phyloP scores from a whole-genome alignment of 2,329 filamentous ascomycete genomes.

The Aspergillus sp. region DNA sequence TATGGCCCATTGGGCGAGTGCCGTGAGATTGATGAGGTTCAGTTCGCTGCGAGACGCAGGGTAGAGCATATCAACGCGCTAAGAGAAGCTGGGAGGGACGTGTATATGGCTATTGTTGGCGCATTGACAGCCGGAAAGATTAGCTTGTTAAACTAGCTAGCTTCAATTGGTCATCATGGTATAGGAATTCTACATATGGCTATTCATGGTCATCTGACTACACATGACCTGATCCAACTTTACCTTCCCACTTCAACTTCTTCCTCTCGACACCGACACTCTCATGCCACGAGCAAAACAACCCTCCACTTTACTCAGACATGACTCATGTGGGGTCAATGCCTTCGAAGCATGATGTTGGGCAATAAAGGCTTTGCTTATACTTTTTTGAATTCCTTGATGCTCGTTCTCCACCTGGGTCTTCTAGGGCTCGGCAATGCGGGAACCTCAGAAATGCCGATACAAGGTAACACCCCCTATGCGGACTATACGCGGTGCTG shows the following conservation, averaged over 20 bases:
- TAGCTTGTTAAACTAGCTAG: constrained; percentile 32
- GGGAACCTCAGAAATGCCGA: constrained; percentile 15
- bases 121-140: constrained; percentile 35
- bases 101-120: constrained; percentile 24
- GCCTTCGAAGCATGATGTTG: neutral
- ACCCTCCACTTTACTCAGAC: constrained; percentile 19
- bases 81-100: constrained; percentile 19
- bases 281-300: neutral
- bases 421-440: constrained; percentile 15
- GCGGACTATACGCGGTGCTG: too few species aligned
- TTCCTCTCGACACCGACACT: neutral
- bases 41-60: constrained; percentile 28
- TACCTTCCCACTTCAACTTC: neutral
- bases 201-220: neutral
- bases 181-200: too few species aligned
- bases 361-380: neutral
- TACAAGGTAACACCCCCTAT: too few species aligned
- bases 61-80: constrained; percentile 23
- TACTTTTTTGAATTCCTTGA: neutral
- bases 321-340: constrained; percentile 27
- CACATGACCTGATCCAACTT: neutral
- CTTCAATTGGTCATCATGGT: too few species aligned
- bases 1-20: constrained; percentile 36
- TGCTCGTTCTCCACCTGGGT: constrained; percentile 4
- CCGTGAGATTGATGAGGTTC: constrained; percentile 23